Evolutionary conservation across 305 asterid genomes (phyloP), one percentile per base, ranked within the genome.

Genomic region (Fraxinus greggii): DNA sequence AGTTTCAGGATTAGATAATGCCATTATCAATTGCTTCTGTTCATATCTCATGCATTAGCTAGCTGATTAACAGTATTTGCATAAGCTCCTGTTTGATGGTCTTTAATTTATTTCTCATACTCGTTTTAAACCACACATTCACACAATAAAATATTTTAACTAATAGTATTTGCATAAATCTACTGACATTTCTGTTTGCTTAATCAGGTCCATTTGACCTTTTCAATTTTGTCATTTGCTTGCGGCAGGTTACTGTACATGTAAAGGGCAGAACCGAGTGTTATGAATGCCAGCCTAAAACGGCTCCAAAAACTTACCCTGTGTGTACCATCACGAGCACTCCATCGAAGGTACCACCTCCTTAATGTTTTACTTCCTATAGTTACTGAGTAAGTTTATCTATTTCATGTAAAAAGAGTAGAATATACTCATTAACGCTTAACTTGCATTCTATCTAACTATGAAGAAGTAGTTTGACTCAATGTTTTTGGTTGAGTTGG

Each of bases 241-340:
- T 86, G 80, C 65, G 32, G 85, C 91, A 97, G 99, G 99, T 97
- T 48, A 93, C 99, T 21, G 99, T 97, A 69, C 99, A 97, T 21
- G 88, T 92, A 74, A 97, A 97, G 87, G 97, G 97, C 80, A 92
- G 81, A 88, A 91, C 98, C 5, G 99, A 97, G 87, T 97, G 99
- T 75, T 97, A 97, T 81, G 99, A 97, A 86, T 97, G 98, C 90
- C 95, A 97, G 88, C 93, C 98, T 72, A 97, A 97, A 88, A 98
- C 94, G 78, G 94, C 99, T 85, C 99, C 99, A 8, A 97, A 97
- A 88, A 95, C 98, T 85, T 97, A 97, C 84, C 99, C 99, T 21
- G 98, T 97, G 65, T 97, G 99, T 85, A 97, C 99, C 8, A 97
- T 97, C 80, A 95, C 99, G 76, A 97, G 95, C 86, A 97, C 99